Evolutionary conservation across 768 basidiomycete species (phyloP).

Genomic region (Pleurotus cornucopiae): DNA sequence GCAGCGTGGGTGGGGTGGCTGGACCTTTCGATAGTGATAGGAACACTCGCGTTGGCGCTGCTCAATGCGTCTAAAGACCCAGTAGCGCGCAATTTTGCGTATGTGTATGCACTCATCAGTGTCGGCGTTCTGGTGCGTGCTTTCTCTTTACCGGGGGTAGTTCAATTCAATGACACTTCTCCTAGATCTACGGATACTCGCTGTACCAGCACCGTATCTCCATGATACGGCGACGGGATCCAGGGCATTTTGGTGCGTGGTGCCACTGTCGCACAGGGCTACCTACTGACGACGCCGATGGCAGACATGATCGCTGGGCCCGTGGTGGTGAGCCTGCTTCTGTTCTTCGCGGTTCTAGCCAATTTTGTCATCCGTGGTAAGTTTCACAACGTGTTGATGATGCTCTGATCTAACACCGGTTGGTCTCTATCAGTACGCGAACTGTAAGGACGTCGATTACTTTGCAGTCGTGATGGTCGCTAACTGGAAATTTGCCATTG

Average conservation of each 20-base stretch:
- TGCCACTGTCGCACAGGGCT: too few species aligned
- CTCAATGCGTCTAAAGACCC: slow-evolving; percentile 81
- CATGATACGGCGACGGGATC: slow-evolving; percentile 86
- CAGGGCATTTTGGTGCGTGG: slow-evolving; percentile 79
- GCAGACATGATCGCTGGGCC: slow-evolving; percentile 83
- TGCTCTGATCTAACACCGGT: neutral
- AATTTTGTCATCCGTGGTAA: slow-evolving; percentile 87
- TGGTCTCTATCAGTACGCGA: slow-evolving; percentile 44
- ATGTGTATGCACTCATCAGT: slow-evolving; percentile 78
- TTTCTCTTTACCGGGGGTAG: neutral
- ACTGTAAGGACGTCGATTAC: slow-evolving; percentile 32
- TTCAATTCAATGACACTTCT: neutral
- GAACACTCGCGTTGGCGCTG: slow-evolving; percentile 79
- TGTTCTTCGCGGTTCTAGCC: slow-evolving; percentile 84
- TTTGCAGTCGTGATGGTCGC: too few species aligned
- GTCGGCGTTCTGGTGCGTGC: slow-evolving; percentile 56
- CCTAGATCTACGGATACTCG: slow-evolving; percentile 77
- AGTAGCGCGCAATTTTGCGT: slow-evolving; percentile 74
- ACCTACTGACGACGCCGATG: neutral
- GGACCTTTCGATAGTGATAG: slow-evolving; percentile 78
- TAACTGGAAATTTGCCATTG: neutral
- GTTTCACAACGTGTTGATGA: slow-evolving; percentile 16
- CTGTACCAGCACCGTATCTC: slow-evolving; percentile 87
- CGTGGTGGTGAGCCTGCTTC: slow-evolving; percentile 69
- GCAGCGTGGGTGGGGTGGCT: slow-evolving; percentile 93